Percentiles rank a stretch among this genome's conserved stretches.
Conservation (phyloP, 345 rosid species). For the Eucalyptus pauciflora region DNA sequence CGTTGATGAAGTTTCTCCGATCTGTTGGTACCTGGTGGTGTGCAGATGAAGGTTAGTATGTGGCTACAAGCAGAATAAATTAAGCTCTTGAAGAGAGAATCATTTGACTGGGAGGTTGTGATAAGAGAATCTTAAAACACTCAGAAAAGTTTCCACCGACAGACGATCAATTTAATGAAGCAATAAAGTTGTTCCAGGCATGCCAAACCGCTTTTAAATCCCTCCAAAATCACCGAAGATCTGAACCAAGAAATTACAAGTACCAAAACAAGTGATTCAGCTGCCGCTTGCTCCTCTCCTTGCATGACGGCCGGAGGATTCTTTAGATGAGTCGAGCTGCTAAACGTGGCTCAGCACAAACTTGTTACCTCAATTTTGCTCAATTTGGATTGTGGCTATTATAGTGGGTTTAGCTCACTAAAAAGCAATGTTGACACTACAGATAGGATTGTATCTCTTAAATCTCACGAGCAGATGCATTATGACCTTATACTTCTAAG, state of each 20-base stretch:
- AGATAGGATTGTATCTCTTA: not conserved
- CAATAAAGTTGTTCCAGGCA: not conserved
- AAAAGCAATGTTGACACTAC: not conserved
- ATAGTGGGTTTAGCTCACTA: not conserved
- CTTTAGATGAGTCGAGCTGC: not conserved
- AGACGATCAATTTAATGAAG: not conserved
- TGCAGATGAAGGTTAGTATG: not conserved
- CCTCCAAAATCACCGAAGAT: not conserved
- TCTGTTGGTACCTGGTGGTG: not conserved
- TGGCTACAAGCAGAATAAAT: not conserved
- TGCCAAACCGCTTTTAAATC: not conserved
- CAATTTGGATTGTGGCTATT: not conserved
- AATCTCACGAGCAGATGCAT: not conserved
- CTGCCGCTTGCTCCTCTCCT: not conserved
- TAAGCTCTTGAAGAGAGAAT: not conserved
- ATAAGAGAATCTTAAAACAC: not conserved
- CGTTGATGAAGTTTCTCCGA: not conserved
- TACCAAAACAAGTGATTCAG: not conserved
- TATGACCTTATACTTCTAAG: not conserved
- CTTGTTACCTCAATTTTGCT: not conserved
- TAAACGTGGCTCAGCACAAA: not conserved
- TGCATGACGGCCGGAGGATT: not conserved
- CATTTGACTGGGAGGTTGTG: not conserved
- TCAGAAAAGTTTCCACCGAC: not conserved
- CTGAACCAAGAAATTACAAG: not conserved